phyloP scores from a whole-genome alignment of 2,329 filamentous ascomycete species.

The Ramichloridium luteum region DNA sequence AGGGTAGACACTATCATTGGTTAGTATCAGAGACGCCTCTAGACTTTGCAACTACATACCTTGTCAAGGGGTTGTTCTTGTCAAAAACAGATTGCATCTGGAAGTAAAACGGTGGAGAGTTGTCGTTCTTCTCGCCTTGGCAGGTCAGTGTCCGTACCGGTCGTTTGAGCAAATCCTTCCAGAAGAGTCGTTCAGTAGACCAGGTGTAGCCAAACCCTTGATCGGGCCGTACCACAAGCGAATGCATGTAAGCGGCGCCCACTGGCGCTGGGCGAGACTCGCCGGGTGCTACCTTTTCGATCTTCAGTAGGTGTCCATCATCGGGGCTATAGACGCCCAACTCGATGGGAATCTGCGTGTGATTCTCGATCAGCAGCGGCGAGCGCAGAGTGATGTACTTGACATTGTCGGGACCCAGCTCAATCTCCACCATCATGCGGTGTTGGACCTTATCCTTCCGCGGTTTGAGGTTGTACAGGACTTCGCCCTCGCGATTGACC shows the following conservation, averaged over 20 bases:
- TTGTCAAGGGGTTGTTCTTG: slow-evolving; percentile 67
- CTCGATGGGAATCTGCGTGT: slow-evolving; percentile 91
- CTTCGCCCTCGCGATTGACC: slow-evolving; percentile 88
- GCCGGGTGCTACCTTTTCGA: slow-evolving; percentile 91
- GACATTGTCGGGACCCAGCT: slow-evolving; percentile 83
- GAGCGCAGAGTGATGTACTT: slow-evolving; percentile 96
- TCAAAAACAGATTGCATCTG: slow-evolving; percentile 83
- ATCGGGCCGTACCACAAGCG: slow-evolving; percentile 75
- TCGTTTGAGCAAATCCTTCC: slow-evolving; percentile 76
- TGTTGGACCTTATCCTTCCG: slow-evolving; percentile 77
- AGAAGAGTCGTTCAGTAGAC: slow-evolving; percentile 82
- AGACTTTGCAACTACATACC: slow-evolving; percentile 33
- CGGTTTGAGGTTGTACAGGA: slow-evolving; percentile 76
- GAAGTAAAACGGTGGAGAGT: slow-evolving; percentile 80
- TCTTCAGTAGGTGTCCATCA: slow-evolving; percentile 84
- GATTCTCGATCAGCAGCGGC: slow-evolving; percentile 83
- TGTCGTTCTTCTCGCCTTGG: slow-evolving; percentile 69
- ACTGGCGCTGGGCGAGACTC: slow-evolving; percentile 83
- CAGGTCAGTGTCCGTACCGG: slow-evolving; percentile 83
- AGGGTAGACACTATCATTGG: slow-evolving; percentile 61
- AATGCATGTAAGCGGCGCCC: slow-evolving; percentile 82
- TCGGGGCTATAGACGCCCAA: slow-evolving; percentile 79
- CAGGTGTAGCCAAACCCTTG: slow-evolving; percentile 94
- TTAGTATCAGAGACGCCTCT: slow-evolving; percentile 22
- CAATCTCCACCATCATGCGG: slow-evolving; percentile 82